Evolutionary conservation across 331 rosid genomes (phyloP).

Genomic region (Quercus tomentella): DNA sequence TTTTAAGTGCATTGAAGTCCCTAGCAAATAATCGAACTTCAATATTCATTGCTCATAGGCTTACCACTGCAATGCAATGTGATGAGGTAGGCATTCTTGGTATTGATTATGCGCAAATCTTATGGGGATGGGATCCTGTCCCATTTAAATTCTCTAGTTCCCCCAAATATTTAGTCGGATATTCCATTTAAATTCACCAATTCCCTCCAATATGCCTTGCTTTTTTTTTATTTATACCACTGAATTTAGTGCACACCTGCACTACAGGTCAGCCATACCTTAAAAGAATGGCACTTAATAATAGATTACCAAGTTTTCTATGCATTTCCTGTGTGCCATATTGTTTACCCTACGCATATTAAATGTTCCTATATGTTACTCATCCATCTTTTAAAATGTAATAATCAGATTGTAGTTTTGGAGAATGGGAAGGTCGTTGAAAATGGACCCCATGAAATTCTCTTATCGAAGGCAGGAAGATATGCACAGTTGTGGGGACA

Average conservation of each 20-base stretch:
- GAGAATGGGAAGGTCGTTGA: conserved; percentile 93
- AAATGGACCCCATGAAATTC: conserved; percentile 90
- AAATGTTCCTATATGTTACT: neutral
- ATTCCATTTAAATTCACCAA: too few species aligned
- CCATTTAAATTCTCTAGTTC: too few species aligned
- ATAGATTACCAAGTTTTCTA: neutral
- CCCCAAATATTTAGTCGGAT: too few species aligned
- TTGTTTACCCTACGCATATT: neutral
- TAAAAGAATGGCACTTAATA: neutral
- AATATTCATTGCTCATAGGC: conserved; percentile 93
- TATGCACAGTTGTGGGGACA: conserved; percentile 98
- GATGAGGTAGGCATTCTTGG: conserved; percentile 58
- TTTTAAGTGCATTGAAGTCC: conserved; percentile 75
- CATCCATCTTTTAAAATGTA: neutral
- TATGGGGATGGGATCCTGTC: neutral
- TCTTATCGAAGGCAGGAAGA: conserved; percentile 77
- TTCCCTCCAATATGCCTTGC: too few species aligned
- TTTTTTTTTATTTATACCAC: neutral
- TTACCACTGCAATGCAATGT: conserved; percentile 98
- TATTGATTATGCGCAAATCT: neutral
- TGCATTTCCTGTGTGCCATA: neutral
- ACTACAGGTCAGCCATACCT: neutral
- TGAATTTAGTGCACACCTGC: neutral
- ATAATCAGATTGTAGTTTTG: conserved; percentile 76
- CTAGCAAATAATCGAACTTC: conserved; percentile 82